These are phyloP conservation scores for Verbascum thapsus DNA, from an alignment of 257 asterid genomes.

Conservation along the genomic window DNA sequence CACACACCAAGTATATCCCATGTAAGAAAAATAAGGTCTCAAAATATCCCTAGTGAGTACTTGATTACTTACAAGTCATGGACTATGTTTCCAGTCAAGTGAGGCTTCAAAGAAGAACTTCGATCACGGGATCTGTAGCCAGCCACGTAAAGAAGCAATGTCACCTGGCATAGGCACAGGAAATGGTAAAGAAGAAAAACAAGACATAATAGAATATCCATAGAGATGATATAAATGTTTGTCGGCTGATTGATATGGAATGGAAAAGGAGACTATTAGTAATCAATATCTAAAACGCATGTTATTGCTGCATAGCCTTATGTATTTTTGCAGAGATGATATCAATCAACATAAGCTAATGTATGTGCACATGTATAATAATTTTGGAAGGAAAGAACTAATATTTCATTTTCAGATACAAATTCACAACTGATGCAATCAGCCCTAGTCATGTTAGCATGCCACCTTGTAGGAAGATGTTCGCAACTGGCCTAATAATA, in stretches of 20 bases:
- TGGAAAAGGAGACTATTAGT: constrained; percentile 20
- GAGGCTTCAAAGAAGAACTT: constrained; percentile 90
- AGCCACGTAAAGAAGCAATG: constrained; percentile 62
- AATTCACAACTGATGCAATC: constrained; percentile 5
- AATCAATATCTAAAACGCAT: constrained; percentile 10
- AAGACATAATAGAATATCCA: constrained; percentile 21
- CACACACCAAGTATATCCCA: constrained; percentile 8
- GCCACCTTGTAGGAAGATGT: constrained; percentile 16
- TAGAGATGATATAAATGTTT: constrained; percentile 6
- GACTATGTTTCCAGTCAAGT: constrained; percentile 73
- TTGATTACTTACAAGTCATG: constrained; percentile 72
- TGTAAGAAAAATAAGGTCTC: constrained; percentile 8
- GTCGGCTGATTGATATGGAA: neutral
- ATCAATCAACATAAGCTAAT: neutral
- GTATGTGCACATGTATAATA: constrained; percentile 7
- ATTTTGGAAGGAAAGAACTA: neutral
- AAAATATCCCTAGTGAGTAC: neutral
- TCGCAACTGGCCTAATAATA: neutral
- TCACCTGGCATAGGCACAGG: constrained; percentile 54
- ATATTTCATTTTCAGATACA: neutral
- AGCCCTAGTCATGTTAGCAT: neutral
- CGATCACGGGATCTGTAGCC: constrained; percentile 61
- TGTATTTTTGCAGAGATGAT: neutral
- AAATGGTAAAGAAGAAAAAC: neutral
- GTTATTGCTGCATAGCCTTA: neutral